These are phyloP conservation scores for Leccinum fallax DNA, from an alignment of 1,284 basidiomycete genomes.

Conservation along the genomic window DNA sequence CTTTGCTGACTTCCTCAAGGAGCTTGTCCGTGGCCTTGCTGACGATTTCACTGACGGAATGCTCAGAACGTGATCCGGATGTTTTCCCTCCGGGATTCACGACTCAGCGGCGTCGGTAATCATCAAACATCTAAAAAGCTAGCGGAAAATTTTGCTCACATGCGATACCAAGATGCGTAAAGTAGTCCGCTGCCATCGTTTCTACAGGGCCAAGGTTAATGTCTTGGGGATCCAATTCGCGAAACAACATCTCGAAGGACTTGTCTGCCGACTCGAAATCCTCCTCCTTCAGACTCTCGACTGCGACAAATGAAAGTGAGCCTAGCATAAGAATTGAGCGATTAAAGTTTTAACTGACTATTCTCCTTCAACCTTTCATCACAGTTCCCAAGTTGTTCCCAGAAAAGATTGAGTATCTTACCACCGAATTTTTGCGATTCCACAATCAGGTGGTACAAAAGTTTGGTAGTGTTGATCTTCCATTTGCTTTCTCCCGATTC, in stretches of 20 bases:
- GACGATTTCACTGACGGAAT: not conserved
- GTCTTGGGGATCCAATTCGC: not conserved
- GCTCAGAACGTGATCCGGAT: not conserved
- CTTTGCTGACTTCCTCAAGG: not conserved
- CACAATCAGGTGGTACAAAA: conserved; percentile 3
- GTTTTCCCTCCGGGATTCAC: not conserved
- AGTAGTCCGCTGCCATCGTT: conserved; percentile 4
- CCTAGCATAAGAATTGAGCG: not conserved
- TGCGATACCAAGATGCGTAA: conserved; percentile 7
- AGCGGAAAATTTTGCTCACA: conserved; percentile 6
- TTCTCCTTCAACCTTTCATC: conserved; percentile 1
- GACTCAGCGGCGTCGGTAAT: not conserved
- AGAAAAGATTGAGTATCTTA: conserved; percentile 4
- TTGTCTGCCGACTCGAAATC: not conserved
- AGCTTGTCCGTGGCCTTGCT: not conserved
- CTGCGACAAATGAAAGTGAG: not conserved
- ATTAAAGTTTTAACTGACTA: not conserved
- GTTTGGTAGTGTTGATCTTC: not conserved
- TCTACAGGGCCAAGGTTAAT: conserved; percentile 2
- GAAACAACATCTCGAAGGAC: conserved; percentile 3
- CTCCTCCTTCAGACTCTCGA: not conserved
- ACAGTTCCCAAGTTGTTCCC: not conserved
- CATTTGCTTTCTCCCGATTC: not conserved
- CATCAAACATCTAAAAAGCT: not conserved
- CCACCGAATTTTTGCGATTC: conserved; percentile 8